These are phyloP conservation scores for Claviceps maximensis DNA, from an alignment of 2,329 filamentous ascomycete species.

Conservation along the genomic window DNA sequence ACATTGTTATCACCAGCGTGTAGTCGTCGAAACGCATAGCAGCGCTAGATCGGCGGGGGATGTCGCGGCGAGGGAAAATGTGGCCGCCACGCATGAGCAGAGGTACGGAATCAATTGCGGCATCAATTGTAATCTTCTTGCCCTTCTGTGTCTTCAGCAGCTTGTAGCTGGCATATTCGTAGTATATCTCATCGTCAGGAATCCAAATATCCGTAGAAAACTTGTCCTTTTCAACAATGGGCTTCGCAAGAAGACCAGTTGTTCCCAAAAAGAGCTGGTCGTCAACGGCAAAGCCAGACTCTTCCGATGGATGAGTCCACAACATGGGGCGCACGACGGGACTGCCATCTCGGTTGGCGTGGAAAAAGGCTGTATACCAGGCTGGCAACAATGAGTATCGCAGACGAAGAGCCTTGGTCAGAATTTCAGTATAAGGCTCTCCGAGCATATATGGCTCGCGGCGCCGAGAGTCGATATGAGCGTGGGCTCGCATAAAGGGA, in stretches of 20 bases:
- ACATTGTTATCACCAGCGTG: slow-evolving; percentile 67
- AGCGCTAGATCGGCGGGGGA: slow-evolving; percentile 69
- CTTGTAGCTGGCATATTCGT: slow-evolving; percentile 86
- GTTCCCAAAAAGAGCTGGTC: slow-evolving; percentile 86
- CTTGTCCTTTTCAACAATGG: slow-evolving; percentile 66
- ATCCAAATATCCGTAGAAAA: slow-evolving; percentile 70
- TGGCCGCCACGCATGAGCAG: slow-evolving; percentile 88
- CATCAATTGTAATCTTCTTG: slow-evolving; percentile 53
- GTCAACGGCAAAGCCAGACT: slow-evolving; percentile 76
- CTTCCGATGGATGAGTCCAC: slow-evolving; percentile 78
- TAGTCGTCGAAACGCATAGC: slow-evolving; percentile 94
- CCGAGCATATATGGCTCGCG: slow-evolving; percentile 84
- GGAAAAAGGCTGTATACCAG: slow-evolving; percentile 96
- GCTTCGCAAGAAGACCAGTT: slow-evolving; percentile 85
- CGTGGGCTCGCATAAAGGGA: slow-evolving; percentile 94
- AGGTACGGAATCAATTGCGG: slow-evolving; percentile 76
- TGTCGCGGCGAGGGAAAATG: slow-evolving; percentile 80
- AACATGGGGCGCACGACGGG: slow-evolving; percentile 88
- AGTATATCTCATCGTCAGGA: slow-evolving; percentile 80
- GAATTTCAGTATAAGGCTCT: slow-evolving; percentile 74
- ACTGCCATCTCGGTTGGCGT: slow-evolving; percentile 67
- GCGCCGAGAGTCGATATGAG: slow-evolving; percentile 89
- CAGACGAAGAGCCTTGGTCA: slow-evolving; percentile 75
- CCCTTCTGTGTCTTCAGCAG: slow-evolving; percentile 56
- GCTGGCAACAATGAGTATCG: slow-evolving; percentile 81